Percentiles rank a stretch among this genome's conserved stretches.
These are phyloP conservation scores for Eutypa lata DNA, from an alignment of 2,329 filamentous ascomycete species.

Conservation along the genomic window DNA sequence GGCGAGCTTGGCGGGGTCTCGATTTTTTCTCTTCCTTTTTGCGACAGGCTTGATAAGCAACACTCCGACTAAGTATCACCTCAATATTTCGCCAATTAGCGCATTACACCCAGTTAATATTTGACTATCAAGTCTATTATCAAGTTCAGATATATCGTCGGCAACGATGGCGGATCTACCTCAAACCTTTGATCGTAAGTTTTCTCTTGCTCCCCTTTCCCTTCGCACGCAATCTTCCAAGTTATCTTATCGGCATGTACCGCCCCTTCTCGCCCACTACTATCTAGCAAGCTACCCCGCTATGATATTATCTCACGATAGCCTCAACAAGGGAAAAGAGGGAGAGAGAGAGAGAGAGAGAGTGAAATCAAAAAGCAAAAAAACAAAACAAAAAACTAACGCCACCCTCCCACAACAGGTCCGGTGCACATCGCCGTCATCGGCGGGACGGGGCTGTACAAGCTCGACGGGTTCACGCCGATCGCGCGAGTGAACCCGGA, in stretches of 20 bases:
- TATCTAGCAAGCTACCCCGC: constrained; percentile 4
- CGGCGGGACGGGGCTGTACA: constrained; percentile 87
- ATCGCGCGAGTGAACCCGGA: constrained; percentile 72
- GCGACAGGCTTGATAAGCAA: neutral
- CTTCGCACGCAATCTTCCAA: neutral
- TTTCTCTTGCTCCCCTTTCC: neutral
- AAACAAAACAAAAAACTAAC: neutral
- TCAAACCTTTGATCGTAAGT: constrained; percentile 56
- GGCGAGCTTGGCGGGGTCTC: no score
- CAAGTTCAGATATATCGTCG: neutral
- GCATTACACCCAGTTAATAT: no score
- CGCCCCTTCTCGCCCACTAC: neutral
- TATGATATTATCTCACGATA: constrained; percentile 5
- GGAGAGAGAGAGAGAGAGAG: no score
- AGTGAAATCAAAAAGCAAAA: neutral
- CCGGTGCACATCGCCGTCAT: constrained; percentile 84
- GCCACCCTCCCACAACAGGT: constrained; percentile 35
- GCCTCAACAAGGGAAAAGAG: constrained; percentile 1
- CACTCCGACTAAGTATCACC: neutral
- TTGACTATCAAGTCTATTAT: no score
- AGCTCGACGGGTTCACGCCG: constrained; percentile 82
- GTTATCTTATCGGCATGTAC: neutral
- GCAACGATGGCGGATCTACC: constrained; percentile 51
- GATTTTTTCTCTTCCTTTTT: no score
- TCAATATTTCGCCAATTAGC: neutral